Evolutionary conservation across 1,139 yeast species (phyloP).

Genomic region (Pneumocystis oryctolagi): DNA sequence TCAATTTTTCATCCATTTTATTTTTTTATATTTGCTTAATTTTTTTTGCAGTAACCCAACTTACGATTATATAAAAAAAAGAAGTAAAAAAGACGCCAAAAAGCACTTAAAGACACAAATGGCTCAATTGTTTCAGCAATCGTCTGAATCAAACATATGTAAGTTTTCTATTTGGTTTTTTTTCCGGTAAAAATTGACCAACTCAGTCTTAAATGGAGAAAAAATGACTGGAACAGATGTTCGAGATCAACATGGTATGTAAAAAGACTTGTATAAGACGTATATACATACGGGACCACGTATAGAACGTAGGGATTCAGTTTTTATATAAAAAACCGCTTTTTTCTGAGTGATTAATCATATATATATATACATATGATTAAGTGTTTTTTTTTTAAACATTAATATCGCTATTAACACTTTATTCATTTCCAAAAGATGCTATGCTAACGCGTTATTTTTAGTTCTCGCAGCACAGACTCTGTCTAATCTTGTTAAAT

Average conservation of each 20-base stretch:
- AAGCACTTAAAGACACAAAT: not conserved
- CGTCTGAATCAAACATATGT: slow-evolving; percentile 5
- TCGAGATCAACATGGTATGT: slow-evolving; percentile 68
- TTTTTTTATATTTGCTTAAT: not conserved
- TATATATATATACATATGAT: too few relatives aligned
- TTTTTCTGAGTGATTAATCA: too few relatives aligned
- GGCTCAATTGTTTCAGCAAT: slow-evolving; percentile 1
- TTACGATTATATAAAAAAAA: not conserved
- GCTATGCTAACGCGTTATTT: not conserved
- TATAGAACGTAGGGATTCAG: not conserved
- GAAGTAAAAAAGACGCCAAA: not conserved
- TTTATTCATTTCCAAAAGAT: not conserved
- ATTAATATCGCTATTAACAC: not conserved
- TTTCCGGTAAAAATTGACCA: not conserved
- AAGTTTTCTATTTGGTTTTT: not conserved
- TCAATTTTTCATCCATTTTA: not conserved
- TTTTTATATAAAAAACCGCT: not conserved
- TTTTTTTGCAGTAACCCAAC: not conserved
- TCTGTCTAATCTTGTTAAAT: slow-evolving; percentile 92
- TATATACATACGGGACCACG: not conserved
- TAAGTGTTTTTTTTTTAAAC: too few relatives aligned
- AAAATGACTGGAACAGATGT: slow-evolving; percentile 92
- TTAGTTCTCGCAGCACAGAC: slow-evolving; percentile 77
- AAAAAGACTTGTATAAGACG: not conserved
- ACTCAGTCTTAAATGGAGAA: slow-evolving; percentile 72